Evolutionary conservation across 2,329 filamentous ascomycete genomes (phyloP), one percentile per base, ranked within the genome.

Genomic region (Colletotrichum paranaense): DNA sequence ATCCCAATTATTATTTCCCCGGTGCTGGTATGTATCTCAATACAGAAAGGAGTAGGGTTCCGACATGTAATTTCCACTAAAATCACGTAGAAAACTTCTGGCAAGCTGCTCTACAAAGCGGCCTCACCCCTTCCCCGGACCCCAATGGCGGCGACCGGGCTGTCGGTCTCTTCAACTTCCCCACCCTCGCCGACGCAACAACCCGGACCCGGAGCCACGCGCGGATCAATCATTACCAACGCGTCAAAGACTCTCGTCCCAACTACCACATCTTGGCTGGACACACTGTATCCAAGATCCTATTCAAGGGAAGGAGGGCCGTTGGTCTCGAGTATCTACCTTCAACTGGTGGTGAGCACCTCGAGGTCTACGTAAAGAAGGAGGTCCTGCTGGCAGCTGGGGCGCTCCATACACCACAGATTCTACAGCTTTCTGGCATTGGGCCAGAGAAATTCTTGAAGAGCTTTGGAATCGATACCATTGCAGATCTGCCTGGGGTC

Each of bases 211-310:
- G 30, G 72, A 81, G 76, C 64, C 75, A 80, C 67, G 78, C 78
- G 6, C 76, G 76, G 46, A 69, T 77, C 19, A 78, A 78, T 53
- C 79, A 80, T 59, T 81, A 79, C 63, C 77, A 77, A 8, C 72
- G 76, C 16, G 79, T 81, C 38, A 75, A 75, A 4, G 76, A 74
- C 1, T 80, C 86, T 2, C 84, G 90, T 59, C 85, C 88, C 0
- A 91, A 92, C 68, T 85, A 93, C 2, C 88, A 92, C 69, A 83
- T 93, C 5, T 82, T 93, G 0, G 82, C 87, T 0, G 85, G 92
- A 76, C 86, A 87, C 2, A 88, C 88, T 68, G 90, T 93, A 1
- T 81, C 86, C 1, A 86, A 86, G 3, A 85, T 92, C 0, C 72
- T 91, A 2, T 89, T 91, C 64, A 83, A 88, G 2, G 82, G 84